A percentile compares a stretch with the other conserved stretches of the same genome.
Conservation (phyloP, 257 asterid species). For the Solanum paucissectum region DNA sequence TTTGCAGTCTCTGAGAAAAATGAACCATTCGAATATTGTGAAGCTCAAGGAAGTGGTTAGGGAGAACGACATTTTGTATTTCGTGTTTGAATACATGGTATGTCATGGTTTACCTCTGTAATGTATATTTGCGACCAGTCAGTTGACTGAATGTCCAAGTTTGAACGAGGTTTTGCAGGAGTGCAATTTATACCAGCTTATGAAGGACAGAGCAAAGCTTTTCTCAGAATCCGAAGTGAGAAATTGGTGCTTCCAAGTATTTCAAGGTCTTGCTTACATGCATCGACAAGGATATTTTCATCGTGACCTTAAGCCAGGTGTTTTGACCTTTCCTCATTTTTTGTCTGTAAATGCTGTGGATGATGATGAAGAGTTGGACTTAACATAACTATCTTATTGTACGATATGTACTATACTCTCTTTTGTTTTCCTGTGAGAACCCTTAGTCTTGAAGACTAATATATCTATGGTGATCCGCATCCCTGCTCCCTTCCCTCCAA, state of each 20-base stretch:
- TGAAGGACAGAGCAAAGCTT: constrained; percentile 59
- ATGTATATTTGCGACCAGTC: not conserved
- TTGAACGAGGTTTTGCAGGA: constrained; percentile 33
- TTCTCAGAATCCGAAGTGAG: constrained; percentile 73
- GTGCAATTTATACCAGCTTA: constrained; percentile 83
- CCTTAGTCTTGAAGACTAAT: not conserved
- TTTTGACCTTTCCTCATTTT: not conserved
- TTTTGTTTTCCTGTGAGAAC: not conserved
- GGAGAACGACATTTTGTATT: constrained; percentile 73
- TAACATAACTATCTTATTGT: not conserved
- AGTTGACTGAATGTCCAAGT: not conserved
- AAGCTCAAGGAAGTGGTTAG: constrained; percentile 94
- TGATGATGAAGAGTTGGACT: not conserved
- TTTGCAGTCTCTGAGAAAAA: constrained; percentile 80
- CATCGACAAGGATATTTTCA: constrained; percentile 96
- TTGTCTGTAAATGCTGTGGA: not conserved
- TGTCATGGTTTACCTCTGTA: not conserved
- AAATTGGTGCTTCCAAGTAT: constrained; percentile 95
- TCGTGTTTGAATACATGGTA: constrained; percentile 89
- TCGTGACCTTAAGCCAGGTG: constrained; percentile 98
- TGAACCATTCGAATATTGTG: constrained; percentile 85
- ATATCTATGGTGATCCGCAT: not conserved
- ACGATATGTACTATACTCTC: not conserved
- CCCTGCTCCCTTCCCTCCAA: not conserved
- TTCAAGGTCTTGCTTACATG: constrained; percentile 90